Conservation (phyloP, 2,329 filamentous ascomycete species). For the Alternaria sp. region DNA sequence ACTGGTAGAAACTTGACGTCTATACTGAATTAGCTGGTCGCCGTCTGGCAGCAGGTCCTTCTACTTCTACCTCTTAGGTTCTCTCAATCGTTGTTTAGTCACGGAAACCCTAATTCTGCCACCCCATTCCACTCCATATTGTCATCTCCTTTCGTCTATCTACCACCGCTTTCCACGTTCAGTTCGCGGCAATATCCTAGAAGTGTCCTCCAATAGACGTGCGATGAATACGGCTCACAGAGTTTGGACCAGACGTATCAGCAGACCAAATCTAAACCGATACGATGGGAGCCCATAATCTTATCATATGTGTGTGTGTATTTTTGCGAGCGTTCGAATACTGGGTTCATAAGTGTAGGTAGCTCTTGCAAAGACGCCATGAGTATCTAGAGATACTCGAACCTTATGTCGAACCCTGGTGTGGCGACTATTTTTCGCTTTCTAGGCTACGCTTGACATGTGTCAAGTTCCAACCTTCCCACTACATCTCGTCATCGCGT, state of each 20-base stretch:
- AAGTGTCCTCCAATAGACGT: no score
- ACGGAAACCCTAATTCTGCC: background rate
- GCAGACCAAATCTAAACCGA: background rate
- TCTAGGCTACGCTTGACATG: background rate
- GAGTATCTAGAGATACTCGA: background rate
- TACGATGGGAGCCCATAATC: background rate
- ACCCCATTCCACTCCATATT: background rate
- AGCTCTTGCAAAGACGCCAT: background rate
- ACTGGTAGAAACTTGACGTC: background rate
- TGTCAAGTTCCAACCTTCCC: background rate
- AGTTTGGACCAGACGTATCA: background rate
- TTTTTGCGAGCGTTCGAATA: background rate
- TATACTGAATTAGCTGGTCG: background rate
- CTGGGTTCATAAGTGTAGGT: background rate
- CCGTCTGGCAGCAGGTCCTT: background rate
- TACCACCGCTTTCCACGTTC: no score
- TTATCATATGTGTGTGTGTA: background rate
- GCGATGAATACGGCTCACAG: background rate
- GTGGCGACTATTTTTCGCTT: background rate
- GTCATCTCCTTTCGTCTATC: no score
- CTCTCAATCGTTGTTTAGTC: background rate
- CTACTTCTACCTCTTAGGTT: background rate
- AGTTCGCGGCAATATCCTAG: no score
- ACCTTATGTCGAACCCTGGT: background rate
- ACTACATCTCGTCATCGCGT: background rate